A percentile compares a stretch with the other conserved stretches of the same genome.
phyloP scores from a whole-genome alignment of 768 basidiomycete genomes.

The Tylopilus vinaceipallidus region DNA sequence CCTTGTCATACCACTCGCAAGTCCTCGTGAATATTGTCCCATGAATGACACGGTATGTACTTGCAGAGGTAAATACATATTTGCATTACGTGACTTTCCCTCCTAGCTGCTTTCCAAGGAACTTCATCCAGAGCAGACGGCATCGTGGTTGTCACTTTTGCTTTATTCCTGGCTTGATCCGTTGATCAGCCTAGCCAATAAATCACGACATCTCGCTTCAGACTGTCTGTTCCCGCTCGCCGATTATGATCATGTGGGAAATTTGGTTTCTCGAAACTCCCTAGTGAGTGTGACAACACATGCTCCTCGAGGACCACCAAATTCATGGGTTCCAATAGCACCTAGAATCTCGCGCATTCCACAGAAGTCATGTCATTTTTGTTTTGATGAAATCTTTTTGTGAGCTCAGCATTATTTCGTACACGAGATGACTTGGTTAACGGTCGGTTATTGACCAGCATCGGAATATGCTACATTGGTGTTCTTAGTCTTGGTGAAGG shows the following conservation, averaged over 20 bases:
- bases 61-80: neutral
- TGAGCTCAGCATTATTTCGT: neutral
- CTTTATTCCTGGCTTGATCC: conserved; percentile 54
- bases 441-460: neutral
- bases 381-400: conserved; percentile 4
- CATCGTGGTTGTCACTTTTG: conserved; percentile 34
- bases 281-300: conserved; percentile 22
- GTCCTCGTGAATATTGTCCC: neutral
- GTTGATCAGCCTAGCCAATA: conserved; percentile 41
- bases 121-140: conserved; percentile 40
- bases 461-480: conserved; percentile 1
- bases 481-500: neutral
- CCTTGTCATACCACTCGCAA: conserved; percentile 7
- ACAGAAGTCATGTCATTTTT: conserved; percentile 1
- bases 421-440: neutral
- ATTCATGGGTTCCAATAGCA: neutral
- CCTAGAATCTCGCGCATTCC: neutral
- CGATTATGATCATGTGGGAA: conserved; percentile 41
- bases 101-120: neutral
- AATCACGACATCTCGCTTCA: conserved; percentile 40
- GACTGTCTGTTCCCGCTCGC: conserved; percentile 47
- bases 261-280: conserved; percentile 31
- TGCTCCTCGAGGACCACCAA: neutral
- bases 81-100: conserved; percentile 4
- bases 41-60: conserved; percentile 1